These are phyloP conservation scores for Syzygium grande DNA, from an alignment of 345 rosid genomes.

Conservation along the genomic window DNA sequence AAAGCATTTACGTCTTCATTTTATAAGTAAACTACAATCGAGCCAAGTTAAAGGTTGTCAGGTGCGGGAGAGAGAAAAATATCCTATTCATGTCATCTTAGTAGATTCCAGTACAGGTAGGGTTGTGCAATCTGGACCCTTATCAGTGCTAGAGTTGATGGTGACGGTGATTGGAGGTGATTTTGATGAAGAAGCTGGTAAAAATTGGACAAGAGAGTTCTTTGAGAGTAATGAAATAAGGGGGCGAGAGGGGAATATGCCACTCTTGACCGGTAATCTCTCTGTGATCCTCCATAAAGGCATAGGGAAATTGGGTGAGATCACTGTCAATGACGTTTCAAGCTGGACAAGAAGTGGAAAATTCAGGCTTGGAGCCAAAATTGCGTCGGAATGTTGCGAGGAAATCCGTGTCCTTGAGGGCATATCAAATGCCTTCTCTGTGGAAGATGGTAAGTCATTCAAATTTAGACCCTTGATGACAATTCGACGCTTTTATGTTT, in stretches of 20 bases:
- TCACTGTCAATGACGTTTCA: not conserved
- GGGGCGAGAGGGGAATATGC: not conserved
- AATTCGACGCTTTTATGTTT: too few relatives aligned
- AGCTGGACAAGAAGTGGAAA: not conserved
- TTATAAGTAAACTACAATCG: not conserved
- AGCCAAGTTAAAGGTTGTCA: accelerated
- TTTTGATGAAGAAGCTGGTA: not conserved
- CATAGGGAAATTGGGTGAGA: not conserved
- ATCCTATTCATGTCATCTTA: not conserved
- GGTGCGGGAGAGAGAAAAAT: accelerated
- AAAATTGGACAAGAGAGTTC: not conserved
- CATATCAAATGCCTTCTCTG: not conserved
- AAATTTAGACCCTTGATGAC: not conserved
- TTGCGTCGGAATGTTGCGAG: not conserved
- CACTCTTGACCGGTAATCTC: not conserved
- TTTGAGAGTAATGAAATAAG: not conserved
- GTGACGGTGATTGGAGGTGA: not conserved
- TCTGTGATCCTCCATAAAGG: not conserved
- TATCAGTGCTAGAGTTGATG: not conserved
- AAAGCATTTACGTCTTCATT: not conserved
- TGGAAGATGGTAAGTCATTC: not conserved
- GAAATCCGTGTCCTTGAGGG: not conserved
- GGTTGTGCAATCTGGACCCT: not conserved
- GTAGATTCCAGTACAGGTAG: not conserved
- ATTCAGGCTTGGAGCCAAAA: slow-evolving; percentile 1